Base-by-base conservation (phyloP, 805 yeast genomes). In the Candida hungchunana region DNA sequence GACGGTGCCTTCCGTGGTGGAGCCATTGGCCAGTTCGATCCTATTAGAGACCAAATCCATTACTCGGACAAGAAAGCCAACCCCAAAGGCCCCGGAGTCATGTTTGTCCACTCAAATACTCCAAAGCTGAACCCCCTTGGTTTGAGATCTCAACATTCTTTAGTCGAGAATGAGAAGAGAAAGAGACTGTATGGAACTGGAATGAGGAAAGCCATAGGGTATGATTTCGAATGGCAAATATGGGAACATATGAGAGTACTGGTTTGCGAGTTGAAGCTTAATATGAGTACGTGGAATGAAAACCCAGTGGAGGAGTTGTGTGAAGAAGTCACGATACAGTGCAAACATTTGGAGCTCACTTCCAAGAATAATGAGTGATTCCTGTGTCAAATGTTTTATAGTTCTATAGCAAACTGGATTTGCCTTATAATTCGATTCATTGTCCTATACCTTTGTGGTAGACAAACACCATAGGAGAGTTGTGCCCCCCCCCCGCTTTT, bases 21-120 rank as follows among this genome's bases (percentile, higher is more conserved):
- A 10, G 86, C 82, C 4, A 82, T 83, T 85, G 77, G 79, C 3
- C 94, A 83, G 56, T 75, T 62, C 42, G 77, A 81, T 52, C 84
- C 87, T 2, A 58, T 66, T 8, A 70, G 68, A 31, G 90, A 82
- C 55, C 73, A 60, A 37, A 29, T 40, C 10, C 43, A 42, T 18
- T 44, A 44, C n/a, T n/a, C n/a, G 26, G 23, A 41, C 13, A 35
- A 36, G 13, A 28, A 27, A 7, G 32, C 31, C 12, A 31, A 34
- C 15, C 18, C 31, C 8, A 25, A 29, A 7, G 31, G 34, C 18
- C 36, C 40, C 24, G 32, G 29, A 13, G 32, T 37, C 3, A 26
- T 22, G 30, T 40, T 37, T 10, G 51, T 57, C 13, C 66, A 60
- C 41, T 52, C 59, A 9, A 53, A 59, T 36, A 51, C 44, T 29